Evolutionary conservation across 179 eudicot genomes (phyloP).

Genomic region (Spergularia azorica): DNA sequence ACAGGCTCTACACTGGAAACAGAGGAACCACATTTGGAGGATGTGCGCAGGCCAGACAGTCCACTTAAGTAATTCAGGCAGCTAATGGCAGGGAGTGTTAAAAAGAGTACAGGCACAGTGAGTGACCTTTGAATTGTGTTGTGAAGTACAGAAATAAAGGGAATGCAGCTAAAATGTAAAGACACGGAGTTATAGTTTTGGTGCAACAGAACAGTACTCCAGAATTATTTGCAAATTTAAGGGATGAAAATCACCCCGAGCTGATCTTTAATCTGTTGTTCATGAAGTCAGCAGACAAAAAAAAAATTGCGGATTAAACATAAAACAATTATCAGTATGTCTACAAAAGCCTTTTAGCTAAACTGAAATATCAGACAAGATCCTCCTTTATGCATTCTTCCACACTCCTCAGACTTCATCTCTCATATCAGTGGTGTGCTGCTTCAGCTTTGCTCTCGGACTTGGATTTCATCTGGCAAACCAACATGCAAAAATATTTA

Average conservation of each 20-base stretch:
- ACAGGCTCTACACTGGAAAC: too few species aligned
- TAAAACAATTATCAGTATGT: conserved; percentile 14
- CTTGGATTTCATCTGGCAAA: conserved; percentile 69
- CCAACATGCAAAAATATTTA: conserved; percentile 2
- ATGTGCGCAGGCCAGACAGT: too few species aligned
- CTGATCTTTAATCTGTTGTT: background rate
- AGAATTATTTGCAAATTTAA: conserved; percentile 19
- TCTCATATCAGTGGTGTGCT: conserved; percentile 43
- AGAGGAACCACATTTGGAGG: too few species aligned
- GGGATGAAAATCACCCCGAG: conserved; percentile 6
- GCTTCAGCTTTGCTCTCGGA: conserved; percentile 58
- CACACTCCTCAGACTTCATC: background rate
- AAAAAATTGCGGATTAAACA: background rate
- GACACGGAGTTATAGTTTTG: background rate
- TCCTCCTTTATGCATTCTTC: conserved; percentile 24
- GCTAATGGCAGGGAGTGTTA: too few species aligned
- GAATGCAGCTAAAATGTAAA: background rate
- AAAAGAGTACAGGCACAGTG: too few species aligned
- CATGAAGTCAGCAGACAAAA: too few species aligned
- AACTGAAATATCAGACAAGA: conserved; percentile 8
- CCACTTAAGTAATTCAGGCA: too few species aligned
- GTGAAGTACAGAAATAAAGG: background rate
- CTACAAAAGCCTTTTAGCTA: conserved; percentile 26
- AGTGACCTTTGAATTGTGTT: too few species aligned
- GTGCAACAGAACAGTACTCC: background rate